Evolutionary conservation across 306 rosid species (phyloP).

Genomic region (Dryas alaskensis): DNA sequence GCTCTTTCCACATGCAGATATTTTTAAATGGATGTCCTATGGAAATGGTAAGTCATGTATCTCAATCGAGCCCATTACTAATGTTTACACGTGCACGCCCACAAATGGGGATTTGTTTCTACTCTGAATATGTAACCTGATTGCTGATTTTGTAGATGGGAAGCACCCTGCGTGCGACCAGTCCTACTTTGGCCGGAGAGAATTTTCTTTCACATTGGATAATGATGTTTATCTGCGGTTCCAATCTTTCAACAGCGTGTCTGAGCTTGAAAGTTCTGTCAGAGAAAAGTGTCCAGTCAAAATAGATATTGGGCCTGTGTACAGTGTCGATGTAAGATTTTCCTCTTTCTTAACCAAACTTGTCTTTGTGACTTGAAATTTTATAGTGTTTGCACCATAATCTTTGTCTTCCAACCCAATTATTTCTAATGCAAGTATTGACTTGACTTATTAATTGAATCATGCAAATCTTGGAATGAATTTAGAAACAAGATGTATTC

Average conservation of each 20-base stretch:
- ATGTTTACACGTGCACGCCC: background rate
- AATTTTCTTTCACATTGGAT: conserved; percentile 74
- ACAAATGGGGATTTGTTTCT: background rate
- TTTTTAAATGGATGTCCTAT: conserved; percentile 75
- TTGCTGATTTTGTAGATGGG: conserved; percentile 57
- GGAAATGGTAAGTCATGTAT: conserved; percentile 58
- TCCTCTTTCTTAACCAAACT: background rate
- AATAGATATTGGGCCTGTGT: conserved; percentile 87
- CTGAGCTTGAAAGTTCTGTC: conserved; percentile 67
- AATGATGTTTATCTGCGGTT: conserved; percentile 69
- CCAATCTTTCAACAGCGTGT: conserved; percentile 58
- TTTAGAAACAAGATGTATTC: background rate
- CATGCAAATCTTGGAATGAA: background rate
- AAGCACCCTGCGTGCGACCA: conserved; percentile 87
- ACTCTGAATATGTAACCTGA: background rate
- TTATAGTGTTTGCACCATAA: background rate
- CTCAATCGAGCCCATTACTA: background rate
- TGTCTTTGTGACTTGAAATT: background rate
- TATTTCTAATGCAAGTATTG: background rate
- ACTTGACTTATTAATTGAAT: background rate
- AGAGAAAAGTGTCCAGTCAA: conserved; percentile 71
- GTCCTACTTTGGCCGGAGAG: conserved; percentile 73
- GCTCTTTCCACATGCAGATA: conserved; percentile 72
- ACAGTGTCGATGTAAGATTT: conserved; percentile 71
- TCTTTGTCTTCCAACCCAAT: background rate